Evolutionary conservation across 2,329 filamentous ascomycete genomes (phyloP), one percentile per base, ranked within the genome.

Genomic region (Chaetomium sp.): DNA sequence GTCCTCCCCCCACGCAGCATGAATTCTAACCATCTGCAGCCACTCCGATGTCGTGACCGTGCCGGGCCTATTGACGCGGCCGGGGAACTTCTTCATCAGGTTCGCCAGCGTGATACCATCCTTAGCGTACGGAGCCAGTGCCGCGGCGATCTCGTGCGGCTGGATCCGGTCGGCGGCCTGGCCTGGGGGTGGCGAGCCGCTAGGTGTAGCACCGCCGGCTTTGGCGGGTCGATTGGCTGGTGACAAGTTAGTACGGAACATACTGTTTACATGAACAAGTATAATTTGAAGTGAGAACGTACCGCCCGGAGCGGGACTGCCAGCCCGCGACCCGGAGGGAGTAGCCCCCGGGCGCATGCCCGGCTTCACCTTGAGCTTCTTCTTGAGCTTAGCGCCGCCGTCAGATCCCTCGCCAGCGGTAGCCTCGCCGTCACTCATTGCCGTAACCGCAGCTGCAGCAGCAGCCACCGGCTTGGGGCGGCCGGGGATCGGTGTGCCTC

Each of bases 321-420:
- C 78, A 51, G 81, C 79, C 58, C 85, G 76, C 7, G 84, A 88
- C 12, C 76, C 81, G 6, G 73, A 72, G 5, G 84, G 82, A 5
- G 82, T 82, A 14, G 74, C 76, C 52, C 70, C 74, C 34, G 74
- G 70, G 27, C 74, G 68, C 12, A 69, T 72, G 49, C 71, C 73
- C 19, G 76, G 72, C 52, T 75, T 70, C 55, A 83, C 69, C 68
- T 80, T 82, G 62, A 82, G 80, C 69, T 79, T 80, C 68, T 79
- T 82, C 68, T 77, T 79, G 52, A 62, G 53, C 60, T 72, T 72
- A 54, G 74, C 68, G 9, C 72, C 74, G 4, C 77, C 78, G 60
- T 86, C 83, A 1, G 82, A 85, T 74, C 82, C 85, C 64, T 86
- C 84, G 38, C 83, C 84, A 40, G 78, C 85, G 1, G 86, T 89